Base-by-base conservation (phyloP, 2,329 filamentous ascomycete species). In the Emmonsiellopsis sp. region DNA sequence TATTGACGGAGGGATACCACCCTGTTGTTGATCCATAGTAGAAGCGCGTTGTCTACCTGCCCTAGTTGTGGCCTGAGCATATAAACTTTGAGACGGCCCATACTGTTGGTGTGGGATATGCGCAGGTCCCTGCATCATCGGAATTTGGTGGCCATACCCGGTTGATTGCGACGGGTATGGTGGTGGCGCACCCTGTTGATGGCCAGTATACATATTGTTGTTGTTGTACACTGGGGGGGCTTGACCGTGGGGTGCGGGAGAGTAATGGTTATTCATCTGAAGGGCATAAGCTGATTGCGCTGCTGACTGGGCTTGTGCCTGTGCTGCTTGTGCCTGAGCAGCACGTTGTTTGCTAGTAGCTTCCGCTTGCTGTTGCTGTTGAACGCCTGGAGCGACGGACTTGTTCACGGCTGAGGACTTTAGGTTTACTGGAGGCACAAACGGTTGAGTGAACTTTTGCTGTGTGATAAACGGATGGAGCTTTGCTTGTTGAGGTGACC, bases 401-500 rank as follows among this genome's bases (percentile, higher is more conserved):
- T 93, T 82, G 67, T 88, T 91, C 52, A 88, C 78, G 2, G 88
- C 87, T 63, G 87, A 89, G 16, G 89, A 84, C 69, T 96, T 96
- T 55, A 97, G 76, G 65, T 95, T 95, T 90, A 96, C 95, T 2
- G 92, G 92, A 7, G 93, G 93, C 47, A 97, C 88, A 66, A 98
- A 98, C 3, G 91, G 90, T 0, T 90, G 91, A 0, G 91, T 96
- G 67, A 86, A 98, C 75, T 97, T 98, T 66, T 94, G 87, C 67
- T 98, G 93, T 0, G 93, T 98, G 66, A 98, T 98, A 71, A 98
- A 98, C 0, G 93, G 93, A 67, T 98, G 93, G 55, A 96, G 76
- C 67, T 96, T 96, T 35, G 93, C 93, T 73, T 98, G 93, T 65
- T 96, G 92, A 6, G 93, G 93, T 3, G 93, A 95, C 93, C 93